Evolutionary conservation across 129 eudicot species (phyloP), one percentile per base, ranked within the genome.

Genomic region (Chrysanthemum makinoi): DNA sequence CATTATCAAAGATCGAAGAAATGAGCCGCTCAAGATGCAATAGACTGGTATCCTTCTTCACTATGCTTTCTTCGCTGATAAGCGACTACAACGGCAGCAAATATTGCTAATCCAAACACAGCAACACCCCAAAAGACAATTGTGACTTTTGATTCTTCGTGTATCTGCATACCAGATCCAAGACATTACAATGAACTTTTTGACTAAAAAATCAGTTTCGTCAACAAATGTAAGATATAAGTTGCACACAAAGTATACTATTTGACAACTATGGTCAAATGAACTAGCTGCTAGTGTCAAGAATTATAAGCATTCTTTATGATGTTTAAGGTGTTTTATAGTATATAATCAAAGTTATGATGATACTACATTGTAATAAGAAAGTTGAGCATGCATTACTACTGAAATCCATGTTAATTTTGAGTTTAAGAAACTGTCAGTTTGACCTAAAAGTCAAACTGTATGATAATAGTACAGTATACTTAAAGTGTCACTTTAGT

Each of bases 51-150:
- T 2, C 85, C 83, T 10, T 78, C 78, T 18, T 77, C 54, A 18
- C 44, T 62, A 17, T 60, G 79, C 64, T 64, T 65, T 61, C 73
- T 66, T 47, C 75, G 22, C 39, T 48, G 62, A 54, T 84, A 74
- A 54, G 62, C 70, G 66, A 75, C 73, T 33, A 70, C 54, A 35
- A 24, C 63, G 19, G 81, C 83, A 22, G 76, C 83, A 60, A 58
- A 78, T 74, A 84, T 50, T 33, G 75, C 76, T 15, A 84, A 54
- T 56, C 76, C 85, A 48, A 81, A 74, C 65, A 75, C 61, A 18
- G 62, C 77, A 14, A 54, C 58, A 22, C 76, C 80, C 85, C 85
- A 81, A 19, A 62, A 49, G 58, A 71, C 8, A 1, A 35, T 35
- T 0, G 44, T 35, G 44, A 35, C 8, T 35, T 35, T 35, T 35